phyloP scores from a whole-genome alignment of 257 asterid genomes.

The Dorcoceras hygrometricum region DNA sequence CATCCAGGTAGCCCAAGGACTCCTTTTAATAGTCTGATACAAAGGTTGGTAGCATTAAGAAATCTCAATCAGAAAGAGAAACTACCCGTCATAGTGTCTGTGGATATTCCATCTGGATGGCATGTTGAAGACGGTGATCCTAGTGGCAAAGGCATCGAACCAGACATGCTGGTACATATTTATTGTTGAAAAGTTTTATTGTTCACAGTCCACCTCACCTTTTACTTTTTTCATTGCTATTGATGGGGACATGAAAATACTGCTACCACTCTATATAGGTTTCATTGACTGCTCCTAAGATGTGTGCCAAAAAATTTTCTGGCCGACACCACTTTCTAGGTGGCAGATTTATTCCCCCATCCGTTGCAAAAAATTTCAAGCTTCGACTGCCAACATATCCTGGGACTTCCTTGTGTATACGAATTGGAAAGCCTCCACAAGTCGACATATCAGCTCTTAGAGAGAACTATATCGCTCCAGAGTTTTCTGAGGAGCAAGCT shows the following conservation, averaged over 20 bases:
- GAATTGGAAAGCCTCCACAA: constrained; percentile 84
- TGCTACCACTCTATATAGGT: constrained; percentile 47
- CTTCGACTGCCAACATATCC: constrained; percentile 80
- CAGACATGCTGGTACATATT: constrained; percentile 81
- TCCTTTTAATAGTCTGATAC: constrained; percentile 83
- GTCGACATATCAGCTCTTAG: constrained; percentile 82
- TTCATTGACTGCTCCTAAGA: constrained; percentile 93
- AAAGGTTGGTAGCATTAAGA: constrained; percentile 51
- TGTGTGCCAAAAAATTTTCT: constrained; percentile 76
- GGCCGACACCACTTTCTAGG: constrained; percentile 96
- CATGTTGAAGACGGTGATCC: constrained; percentile 95
- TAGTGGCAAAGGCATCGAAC: constrained; percentile 70
- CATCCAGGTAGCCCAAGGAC: constrained; percentile 84
- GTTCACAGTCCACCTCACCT: constrained; percentile 1
- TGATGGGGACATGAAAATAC: constrained; percentile 18
- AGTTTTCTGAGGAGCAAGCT: constrained; percentile 74
- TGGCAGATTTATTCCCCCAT: constrained; percentile 93
- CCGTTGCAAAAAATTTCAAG: constrained; percentile 63
- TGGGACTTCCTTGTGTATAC: constrained; percentile 84
- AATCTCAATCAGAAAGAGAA: constrained; percentile 40
- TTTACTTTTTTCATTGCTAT: constrained; percentile 19
- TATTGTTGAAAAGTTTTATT: constrained; percentile 7
- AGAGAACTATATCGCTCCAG: constrained; percentile 90
- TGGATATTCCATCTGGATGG: constrained; percentile 99
- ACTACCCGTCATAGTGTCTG: constrained; percentile 62